Base-by-base conservation (phyloP, 2,329 filamentous ascomycete genomes). In the Pseudocercospora crystallina region DNA sequence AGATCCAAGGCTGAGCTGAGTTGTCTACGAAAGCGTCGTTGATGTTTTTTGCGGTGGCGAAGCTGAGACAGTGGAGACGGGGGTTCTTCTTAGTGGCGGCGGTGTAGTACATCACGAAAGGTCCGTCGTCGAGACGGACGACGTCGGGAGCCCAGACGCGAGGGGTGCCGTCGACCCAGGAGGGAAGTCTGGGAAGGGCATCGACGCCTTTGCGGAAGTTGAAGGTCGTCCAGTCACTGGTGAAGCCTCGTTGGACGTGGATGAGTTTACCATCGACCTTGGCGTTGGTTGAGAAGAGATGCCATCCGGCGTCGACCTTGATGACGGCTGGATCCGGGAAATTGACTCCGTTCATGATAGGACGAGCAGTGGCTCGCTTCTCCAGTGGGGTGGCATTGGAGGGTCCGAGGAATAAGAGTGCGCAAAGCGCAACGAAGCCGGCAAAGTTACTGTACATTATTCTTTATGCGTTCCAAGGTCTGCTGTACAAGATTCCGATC, bases 91-190 rank as follows among this genome's bases (percentile, higher is more conserved):
- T 58, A 7, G 59, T 54, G 8, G 62, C 60, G 9, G 65, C 66
- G 12, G 57, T 60, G 58, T 69, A 71, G 59, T 69, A 70, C 49
- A 70, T 52, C n/a, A 71, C 46, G 50, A 56, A 69, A 13, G 61
- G 61, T 32, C 61, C 59, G 30, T 69, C 63, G 9, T 56, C 44
- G 9, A 64, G 56, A 54, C 61, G 34, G 81, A 67, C 49, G 5
- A 86, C 79, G 60, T 84, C 82, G 5, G 83, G 83, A 0, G 83
- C 83, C 81, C 82, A 86, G 29, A 78, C 79, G 47, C 80, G 74
- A 3, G 65, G 64, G 2, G 75, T 74, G 2, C 52, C 14, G 13
- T 62, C 53, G 12, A 67, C 78, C 82, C 83, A 86, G 7, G 70
- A 60, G 2, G 75, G 74, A 3, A 77, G 56, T 5, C 69, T 65